Evolutionary conservation across 108 stramenopile species (phyloP).

Genomic region (Cyclotella kingstonii): DNA sequence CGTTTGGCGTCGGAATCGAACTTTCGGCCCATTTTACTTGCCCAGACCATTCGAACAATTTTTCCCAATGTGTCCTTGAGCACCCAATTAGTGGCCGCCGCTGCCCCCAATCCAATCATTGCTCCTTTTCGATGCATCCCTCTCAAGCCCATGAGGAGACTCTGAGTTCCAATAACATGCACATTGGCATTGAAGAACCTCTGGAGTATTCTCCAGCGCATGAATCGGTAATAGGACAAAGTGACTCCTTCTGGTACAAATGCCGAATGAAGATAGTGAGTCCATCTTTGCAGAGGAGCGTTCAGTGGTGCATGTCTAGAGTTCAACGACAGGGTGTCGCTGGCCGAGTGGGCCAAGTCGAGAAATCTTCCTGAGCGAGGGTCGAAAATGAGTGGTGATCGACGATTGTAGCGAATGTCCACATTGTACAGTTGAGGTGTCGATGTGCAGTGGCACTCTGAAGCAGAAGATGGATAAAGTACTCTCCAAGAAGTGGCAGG

Average conservation of each 20-base stretch:
- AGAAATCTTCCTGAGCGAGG: conserved; percentile 33
- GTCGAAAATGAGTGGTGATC: conserved; percentile 34
- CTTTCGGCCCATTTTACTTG: conserved; percentile 87
- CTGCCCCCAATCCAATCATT: conserved; percentile 50
- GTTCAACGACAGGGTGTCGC: too few species aligned
- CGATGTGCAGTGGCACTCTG: neutral
- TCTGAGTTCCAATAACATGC: conserved; percentile 92
- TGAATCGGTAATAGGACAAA: conserved; percentile 80
- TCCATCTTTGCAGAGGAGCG: conserved; percentile 2
- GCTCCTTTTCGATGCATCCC: conserved; percentile 56
- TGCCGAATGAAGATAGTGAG: conserved; percentile 31
- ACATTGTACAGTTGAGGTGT: conserved; percentile 37
- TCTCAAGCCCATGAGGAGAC: conserved; percentile 79
- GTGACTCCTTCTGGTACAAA: conserved; percentile 89
- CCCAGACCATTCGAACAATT: conserved; percentile 91
- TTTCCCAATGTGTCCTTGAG: conserved; percentile 94
- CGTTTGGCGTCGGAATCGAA: conserved; percentile 94
- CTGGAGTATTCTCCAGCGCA: conserved; percentile 83
- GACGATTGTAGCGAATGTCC: conserved; percentile 37
- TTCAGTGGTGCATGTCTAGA: neutral
- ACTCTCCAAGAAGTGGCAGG: neutral
- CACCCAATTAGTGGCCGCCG: conserved; percentile 93
- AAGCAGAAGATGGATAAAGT: neutral
- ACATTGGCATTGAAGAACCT: conserved; percentile 88
- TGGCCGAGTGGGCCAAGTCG: conserved; percentile 16